A percentile compares a stretch with the other conserved stretches of the same genome.
These are phyloP conservation scores for Euphorbia schlechtendalii DNA, from an alignment of 441 rosid species.

Conservation along the genomic window DNA sequence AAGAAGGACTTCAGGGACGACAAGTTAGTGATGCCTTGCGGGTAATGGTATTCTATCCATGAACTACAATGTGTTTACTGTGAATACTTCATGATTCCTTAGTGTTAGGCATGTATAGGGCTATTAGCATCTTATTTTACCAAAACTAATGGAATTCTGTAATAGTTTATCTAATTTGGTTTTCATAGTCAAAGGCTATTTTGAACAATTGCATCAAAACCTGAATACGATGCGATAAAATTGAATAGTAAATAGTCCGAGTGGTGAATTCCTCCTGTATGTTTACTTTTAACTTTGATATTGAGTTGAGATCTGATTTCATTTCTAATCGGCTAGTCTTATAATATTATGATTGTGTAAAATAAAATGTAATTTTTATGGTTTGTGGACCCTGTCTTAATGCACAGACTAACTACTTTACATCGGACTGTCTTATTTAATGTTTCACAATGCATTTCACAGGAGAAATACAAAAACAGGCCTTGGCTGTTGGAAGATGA, in stretches of 20 bases:
- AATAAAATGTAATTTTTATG: too few relatives aligned
- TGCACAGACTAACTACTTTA: not conserved
- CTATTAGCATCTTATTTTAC: not conserved
- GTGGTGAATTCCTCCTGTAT: not conserved
- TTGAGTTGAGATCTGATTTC: not conserved
- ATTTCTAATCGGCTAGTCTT: not conserved
- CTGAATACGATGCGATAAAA: not conserved
- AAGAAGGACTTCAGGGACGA: conserved; percentile 88
- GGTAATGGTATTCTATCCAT: conserved; percentile 33
- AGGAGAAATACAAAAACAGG: conserved; percentile 89
- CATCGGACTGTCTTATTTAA: not conserved
- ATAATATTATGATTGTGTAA: not conserved
- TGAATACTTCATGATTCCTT: not conserved
- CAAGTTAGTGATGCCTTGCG: conserved; percentile 67
- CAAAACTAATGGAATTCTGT: not conserved
- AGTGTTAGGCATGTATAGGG: not conserved
- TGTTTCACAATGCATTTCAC: conserved; percentile 1
- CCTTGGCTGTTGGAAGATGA: conserved; percentile 97
- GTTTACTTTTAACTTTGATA: not conserved
- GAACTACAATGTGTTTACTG: not conserved
- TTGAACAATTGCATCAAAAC: not conserved
- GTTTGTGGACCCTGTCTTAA: not conserved
- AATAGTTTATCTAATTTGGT: too few relatives aligned
- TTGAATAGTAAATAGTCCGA: not conserved
- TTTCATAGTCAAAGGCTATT: too few relatives aligned